These are phyloP conservation scores for Hemileccinum hortonii DNA, from an alignment of 1,284 basidiomycete species.

Conservation along the genomic window DNA sequence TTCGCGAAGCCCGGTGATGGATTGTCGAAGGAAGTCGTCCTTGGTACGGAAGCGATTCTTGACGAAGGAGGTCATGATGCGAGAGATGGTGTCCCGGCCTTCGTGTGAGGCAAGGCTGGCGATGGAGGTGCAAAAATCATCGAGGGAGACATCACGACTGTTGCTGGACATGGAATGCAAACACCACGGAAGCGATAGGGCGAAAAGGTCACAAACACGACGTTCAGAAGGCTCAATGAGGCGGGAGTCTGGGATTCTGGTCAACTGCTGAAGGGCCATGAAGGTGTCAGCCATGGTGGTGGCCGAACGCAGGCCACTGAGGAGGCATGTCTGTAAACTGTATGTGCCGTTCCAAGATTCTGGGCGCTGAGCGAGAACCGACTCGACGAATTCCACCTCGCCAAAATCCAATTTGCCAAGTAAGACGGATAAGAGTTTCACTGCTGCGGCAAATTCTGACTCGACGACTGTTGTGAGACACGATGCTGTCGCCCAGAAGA, in stretches of 20 bases:
- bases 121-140: conserved; percentile 76
- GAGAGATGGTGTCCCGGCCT: conserved; percentile 72
- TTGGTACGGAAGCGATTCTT: conserved; percentile 87
- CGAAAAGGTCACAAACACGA: conserved; percentile 82
- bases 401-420: conserved; percentile 76
- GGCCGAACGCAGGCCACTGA: conserved; percentile 82
- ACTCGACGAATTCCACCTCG: conserved; percentile 60
- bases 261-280: conserved; percentile 65
- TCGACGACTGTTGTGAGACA: conserved; percentile 85
- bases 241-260: conserved; percentile 60
- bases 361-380: conserved; percentile 69
- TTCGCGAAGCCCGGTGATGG: conserved; percentile 80
- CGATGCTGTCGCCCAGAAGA: conserved; percentile 87
- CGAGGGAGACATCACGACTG: conserved; percentile 58
- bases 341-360: conserved; percentile 69
- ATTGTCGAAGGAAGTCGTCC: conserved; percentile 93
- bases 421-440: conserved; percentile 68
- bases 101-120: conserved; percentile 71
- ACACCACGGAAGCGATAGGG: conserved; percentile 86
- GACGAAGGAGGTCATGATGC: conserved; percentile 87
- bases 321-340: conserved; percentile 72
- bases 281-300: conserved; percentile 70
- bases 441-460: conserved; percentile 71
- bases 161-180: conserved; percentile 75
- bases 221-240: conserved; percentile 74